Conservation (phyloP, 2,329 filamentous ascomycete species). For the Alternaria postmessia region DNA sequence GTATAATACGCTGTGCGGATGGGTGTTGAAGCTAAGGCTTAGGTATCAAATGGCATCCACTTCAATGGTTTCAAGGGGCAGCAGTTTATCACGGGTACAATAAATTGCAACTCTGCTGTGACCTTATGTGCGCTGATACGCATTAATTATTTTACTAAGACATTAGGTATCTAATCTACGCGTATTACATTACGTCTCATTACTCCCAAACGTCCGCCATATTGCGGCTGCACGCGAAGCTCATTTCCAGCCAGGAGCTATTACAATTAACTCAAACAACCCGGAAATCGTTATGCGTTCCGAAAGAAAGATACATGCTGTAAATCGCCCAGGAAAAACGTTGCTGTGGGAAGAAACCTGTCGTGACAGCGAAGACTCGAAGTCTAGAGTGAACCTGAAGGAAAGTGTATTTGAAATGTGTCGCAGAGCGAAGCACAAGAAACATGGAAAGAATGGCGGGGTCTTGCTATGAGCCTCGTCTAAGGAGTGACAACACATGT, state of each 20-base stretch:
- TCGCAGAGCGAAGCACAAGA: background rate
- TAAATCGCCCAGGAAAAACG: background rate
- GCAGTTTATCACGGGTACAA: background rate
- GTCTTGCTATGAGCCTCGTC: background rate
- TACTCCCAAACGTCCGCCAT: background rate
- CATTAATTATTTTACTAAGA: background rate
- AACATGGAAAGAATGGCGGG: background rate
- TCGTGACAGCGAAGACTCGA: background rate
- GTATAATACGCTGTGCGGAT: conserved; percentile 7
- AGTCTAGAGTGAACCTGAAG: background rate
- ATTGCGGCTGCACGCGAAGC: background rate
- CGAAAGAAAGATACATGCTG: background rate
- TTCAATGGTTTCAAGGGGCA: background rate
- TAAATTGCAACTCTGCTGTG: background rate
- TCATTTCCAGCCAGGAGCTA: background rate
- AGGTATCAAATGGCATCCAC: conserved; percentile 1
- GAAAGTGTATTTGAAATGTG: background rate
- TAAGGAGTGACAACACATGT: background rate
- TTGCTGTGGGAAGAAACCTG: background rate
- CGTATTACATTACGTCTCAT: background rate
- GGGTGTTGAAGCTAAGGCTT: background rate
- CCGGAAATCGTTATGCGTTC: background rate
- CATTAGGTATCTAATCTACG: background rate
- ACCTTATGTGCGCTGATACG: background rate
- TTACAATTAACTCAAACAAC: background rate